Evolutionary conservation across 2,329 filamentous ascomycete species (phyloP), one percentile per base, ranked within the genome.

Genomic region (Penicillium thymicola): DNA sequence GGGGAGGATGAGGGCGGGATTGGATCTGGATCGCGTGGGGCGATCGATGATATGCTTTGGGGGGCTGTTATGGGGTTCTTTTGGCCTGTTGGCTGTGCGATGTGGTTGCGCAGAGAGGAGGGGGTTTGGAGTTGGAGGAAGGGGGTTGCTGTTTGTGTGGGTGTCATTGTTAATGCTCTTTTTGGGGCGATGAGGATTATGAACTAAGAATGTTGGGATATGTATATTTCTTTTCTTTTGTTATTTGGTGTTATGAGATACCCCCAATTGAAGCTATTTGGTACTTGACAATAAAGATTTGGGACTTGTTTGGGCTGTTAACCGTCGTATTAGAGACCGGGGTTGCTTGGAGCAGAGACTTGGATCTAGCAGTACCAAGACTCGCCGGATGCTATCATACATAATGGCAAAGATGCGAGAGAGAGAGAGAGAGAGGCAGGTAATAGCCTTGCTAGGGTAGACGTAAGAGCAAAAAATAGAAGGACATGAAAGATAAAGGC

Each of bases 31-130:
- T 74, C 69, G 49, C 61, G 65, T 45, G 86, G 84, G 0, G 82
- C 89, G 11, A 78, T 96, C 43, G 93, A 97, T 68, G 88, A 95
- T 67, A 85, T 97, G 78, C 81, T 97, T 57, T 89, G 88, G 76
- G 94, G 92, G 5, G 90, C 94, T 73, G 78, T 95, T 57, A 89
- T 94, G 67, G 94, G 94, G 0, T 99, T 97, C 79, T 89, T 99
- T 72, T 97, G 93, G 85, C 94, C 94, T 4, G 75, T 97, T 10
- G 93, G 90, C 0, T 92, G 90, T 67, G 78, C 93, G 55, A 86
- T 88, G 51, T 97, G 92, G 91, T 78, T 95, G 48, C 82, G 93
- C 62, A 82, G 92, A 58, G 90, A 96, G 73, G 89, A 94, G 56
- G 92, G 90, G 0, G 86, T 97, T 58, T 96, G 92, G 85, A 89